phyloP scores from a whole-genome alignment of 2,329 filamentous ascomycete genomes.

The Nemania serpens region DNA sequence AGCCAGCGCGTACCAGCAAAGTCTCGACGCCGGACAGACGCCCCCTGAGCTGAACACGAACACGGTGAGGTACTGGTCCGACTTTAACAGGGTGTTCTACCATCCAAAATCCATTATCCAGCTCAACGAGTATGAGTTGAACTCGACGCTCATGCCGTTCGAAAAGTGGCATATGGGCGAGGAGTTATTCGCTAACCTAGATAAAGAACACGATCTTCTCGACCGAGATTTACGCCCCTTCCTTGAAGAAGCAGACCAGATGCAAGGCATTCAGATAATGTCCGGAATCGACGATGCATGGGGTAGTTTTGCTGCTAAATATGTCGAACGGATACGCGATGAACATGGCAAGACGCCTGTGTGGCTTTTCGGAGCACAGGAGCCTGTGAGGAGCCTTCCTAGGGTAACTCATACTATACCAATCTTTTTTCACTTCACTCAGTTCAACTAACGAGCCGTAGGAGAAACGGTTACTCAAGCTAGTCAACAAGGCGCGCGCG shows the following conservation, averaged over 20 bases:
- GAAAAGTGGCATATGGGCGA: conserved; percentile 75
- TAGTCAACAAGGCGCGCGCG: conserved; percentile 75
- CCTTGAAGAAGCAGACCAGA: conserved; percentile 87
- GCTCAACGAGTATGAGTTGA: conserved; percentile 83
- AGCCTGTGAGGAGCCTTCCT: conserved; percentile 55
- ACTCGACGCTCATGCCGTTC: conserved; percentile 80
- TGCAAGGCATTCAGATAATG: conserved; percentile 85
- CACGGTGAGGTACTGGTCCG: conserved; percentile 92
- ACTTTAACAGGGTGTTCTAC: conserved; percentile 91
- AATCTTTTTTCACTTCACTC: background rate
- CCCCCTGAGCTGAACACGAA: conserved; percentile 68
- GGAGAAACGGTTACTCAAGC: conserved; percentile 66
- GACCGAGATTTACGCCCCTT: conserved; percentile 91
- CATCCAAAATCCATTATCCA: conserved; percentile 88
- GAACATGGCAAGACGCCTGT: conserved; percentile 88
- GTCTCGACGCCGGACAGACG: conserved; percentile 71
- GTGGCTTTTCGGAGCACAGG: conserved; percentile 85
- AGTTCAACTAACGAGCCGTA: conserved; percentile 36
- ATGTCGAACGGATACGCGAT: conserved; percentile 79
- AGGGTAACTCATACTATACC: conserved; percentile 48
- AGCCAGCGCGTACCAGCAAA: conserved; percentile 76
- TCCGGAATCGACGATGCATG: conserved; percentile 76
- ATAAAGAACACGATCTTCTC: conserved; percentile 82
- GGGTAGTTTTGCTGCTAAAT: conserved; percentile 76
- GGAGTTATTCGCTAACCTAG: conserved; percentile 73